Evolutionary conservation across 306 rosid species (phyloP).

Genomic region (Mimosa pudica): DNA sequence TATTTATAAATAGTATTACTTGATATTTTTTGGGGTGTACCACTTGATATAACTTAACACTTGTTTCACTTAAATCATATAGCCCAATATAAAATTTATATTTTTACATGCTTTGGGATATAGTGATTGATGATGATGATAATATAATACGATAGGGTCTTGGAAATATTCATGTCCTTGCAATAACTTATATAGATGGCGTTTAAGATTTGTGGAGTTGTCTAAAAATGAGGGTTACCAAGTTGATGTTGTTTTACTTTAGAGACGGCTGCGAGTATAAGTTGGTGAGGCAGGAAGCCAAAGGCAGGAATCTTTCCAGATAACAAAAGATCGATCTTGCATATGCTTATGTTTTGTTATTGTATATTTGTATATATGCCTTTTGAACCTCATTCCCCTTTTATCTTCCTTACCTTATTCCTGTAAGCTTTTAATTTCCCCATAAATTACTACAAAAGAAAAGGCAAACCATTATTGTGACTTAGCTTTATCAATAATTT

Average conservation of each 20-base stretch:
- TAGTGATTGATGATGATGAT: background rate
- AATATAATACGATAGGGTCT: background rate
- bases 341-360: constrained; percentile 14
- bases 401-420: constrained; percentile 14
- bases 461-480: background rate
- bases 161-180: background rate
- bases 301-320: constrained; percentile 62
- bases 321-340: constrained; percentile 49
- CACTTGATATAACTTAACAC: too few species aligned
- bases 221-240: background rate
- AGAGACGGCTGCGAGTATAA: constrained; percentile 25
- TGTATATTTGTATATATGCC: constrained; percentile 32
- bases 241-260: background rate
- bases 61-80: too few species aligned
- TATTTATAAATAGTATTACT: too few species aligned
- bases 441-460: background rate
- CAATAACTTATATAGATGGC: background rate
- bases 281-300: constrained; percentile 46
- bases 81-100: background rate
- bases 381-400: constrained; percentile 60
- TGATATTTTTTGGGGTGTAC: too few species aligned
- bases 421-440: background rate
- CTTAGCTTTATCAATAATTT: background rate
- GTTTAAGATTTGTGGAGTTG: background rate
- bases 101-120: background rate